These are phyloP conservation scores for Plectranthus barbatus DNA, from an alignment of 257 asterid species.

Conservation along the genomic window DNA sequence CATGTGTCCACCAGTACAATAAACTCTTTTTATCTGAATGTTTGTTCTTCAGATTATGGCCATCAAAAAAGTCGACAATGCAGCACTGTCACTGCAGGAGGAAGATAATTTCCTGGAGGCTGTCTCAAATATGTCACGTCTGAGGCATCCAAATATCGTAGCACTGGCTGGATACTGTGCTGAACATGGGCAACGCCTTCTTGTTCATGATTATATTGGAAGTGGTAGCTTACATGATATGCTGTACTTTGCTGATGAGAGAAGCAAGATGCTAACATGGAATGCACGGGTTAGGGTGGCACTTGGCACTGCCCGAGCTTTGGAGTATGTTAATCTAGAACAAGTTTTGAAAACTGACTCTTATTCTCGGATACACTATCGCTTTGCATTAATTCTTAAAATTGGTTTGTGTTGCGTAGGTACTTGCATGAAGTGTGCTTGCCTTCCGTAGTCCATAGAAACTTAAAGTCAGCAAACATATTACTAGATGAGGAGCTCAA, in stretches of 20 bases:
- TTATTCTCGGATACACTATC: neutral
- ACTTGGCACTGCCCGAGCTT: constrained; percentile 97
- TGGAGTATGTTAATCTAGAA: constrained; percentile 56
- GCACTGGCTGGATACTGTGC: constrained; percentile 81
- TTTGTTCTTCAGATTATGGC: constrained; percentile 57
- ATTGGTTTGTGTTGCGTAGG: constrained; percentile 35
- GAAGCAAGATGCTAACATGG: constrained; percentile 87
- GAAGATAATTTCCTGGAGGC: constrained; percentile 91
- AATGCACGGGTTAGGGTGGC: constrained; percentile 94
- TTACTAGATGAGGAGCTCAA: constrained; percentile 87
- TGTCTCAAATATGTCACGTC: constrained; percentile 78
- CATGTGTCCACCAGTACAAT: neutral
- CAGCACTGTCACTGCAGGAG: constrained; percentile 84
- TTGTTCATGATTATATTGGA: constrained; percentile 71
- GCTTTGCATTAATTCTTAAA: constrained; percentile 13
- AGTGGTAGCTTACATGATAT: constrained; percentile 89
- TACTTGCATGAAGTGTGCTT: constrained; percentile 98
- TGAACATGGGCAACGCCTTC: constrained; percentile 91
- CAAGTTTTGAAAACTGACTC: neutral
- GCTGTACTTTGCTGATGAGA: constrained; percentile 90
- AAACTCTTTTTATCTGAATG: neutral
- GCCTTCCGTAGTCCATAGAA: constrained; percentile 91
- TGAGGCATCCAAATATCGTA: constrained; percentile 88
- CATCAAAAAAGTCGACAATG: constrained; percentile 76
- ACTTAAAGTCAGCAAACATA: constrained; percentile 89